A percentile compares a stretch with the other conserved stretches of the same genome.
Evolutionary conservation across 2,329 filamentous ascomycete genomes (phyloP).

Genomic region (Podosphaera xanthii): DNA sequence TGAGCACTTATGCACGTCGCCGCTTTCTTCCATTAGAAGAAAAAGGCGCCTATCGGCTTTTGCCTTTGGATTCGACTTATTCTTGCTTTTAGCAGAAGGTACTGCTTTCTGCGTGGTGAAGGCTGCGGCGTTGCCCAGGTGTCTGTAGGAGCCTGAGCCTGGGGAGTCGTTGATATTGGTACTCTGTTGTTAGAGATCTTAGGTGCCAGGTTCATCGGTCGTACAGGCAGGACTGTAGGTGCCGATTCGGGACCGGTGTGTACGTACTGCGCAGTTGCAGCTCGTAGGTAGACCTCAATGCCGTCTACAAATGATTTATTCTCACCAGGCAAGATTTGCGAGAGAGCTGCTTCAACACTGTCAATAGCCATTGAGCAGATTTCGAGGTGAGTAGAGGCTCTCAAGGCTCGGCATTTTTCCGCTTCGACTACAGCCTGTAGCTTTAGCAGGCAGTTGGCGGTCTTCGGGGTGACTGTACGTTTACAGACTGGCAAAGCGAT

Average conservation of each 20-base stretch:
- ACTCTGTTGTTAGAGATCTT: neutral
- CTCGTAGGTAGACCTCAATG: neutral
- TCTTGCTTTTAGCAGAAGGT: neutral
- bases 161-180: neutral
- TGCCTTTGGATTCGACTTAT: neutral
- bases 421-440: too few species aligned
- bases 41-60: neutral
- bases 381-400: too few species aligned
- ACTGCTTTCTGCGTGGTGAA: neutral
- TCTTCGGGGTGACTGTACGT: too few species aligned
- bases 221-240: neutral
- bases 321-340: neutral
- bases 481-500: too few species aligned
- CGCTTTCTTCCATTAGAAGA: neutral
- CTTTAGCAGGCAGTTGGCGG: too few species aligned
- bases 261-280: too few species aligned
- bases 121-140: neutral
- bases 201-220: neutral
- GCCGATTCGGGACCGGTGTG: neutral
- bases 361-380: too few species aligned
- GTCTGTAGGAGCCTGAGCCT: neutral
- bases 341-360: neutral
- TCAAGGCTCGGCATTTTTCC: too few species aligned
- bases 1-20: neutral
- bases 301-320: neutral